phyloP scores from a whole-genome alignment of 2,329 filamentous ascomycete species.

The Ophiobolus disseminans region DNA sequence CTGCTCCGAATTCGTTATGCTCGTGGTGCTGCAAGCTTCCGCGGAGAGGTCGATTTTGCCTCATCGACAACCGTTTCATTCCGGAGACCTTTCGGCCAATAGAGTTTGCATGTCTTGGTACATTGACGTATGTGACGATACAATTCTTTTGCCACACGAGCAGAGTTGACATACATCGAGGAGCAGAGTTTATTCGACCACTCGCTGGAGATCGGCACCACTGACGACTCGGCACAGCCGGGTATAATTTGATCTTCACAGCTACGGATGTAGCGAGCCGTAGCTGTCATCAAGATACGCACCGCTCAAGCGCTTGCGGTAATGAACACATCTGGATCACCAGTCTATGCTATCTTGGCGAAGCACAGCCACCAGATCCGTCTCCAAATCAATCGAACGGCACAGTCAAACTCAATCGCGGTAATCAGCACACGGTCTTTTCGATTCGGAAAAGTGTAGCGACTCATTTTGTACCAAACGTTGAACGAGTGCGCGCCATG shows the following conservation, averaged over 20 bases:
- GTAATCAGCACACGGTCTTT: background rate
- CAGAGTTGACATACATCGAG: too few relatives aligned
- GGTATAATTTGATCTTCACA: background rate
- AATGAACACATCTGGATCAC: background rate
- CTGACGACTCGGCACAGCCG: too few relatives aligned
- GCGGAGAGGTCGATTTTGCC: background rate
- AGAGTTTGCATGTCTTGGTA: too few relatives aligned
- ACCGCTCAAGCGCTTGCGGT: background rate
- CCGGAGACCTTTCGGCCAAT: background rate
- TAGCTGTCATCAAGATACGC: background rate
- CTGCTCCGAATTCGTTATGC: background rate
- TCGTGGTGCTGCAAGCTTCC: background rate
- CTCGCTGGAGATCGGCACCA: too few relatives aligned
- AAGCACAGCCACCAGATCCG: conserved; percentile 2
- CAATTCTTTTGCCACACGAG: too few relatives aligned
- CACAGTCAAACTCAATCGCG: background rate
- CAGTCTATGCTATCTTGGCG: background rate
- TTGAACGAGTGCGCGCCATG: background rate
- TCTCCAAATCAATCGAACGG: background rate
- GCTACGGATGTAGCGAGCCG: background rate
- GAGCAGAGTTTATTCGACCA: too few relatives aligned
- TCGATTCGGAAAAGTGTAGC: background rate
- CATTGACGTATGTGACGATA: too few relatives aligned
- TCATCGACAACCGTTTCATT: too few relatives aligned
- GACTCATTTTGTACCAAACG: background rate